Evolutionary conservation across 2,329 filamentous ascomycete species (phyloP), one percentile per base, ranked within the genome.

Genomic region (Talaromyces sp.): DNA sequence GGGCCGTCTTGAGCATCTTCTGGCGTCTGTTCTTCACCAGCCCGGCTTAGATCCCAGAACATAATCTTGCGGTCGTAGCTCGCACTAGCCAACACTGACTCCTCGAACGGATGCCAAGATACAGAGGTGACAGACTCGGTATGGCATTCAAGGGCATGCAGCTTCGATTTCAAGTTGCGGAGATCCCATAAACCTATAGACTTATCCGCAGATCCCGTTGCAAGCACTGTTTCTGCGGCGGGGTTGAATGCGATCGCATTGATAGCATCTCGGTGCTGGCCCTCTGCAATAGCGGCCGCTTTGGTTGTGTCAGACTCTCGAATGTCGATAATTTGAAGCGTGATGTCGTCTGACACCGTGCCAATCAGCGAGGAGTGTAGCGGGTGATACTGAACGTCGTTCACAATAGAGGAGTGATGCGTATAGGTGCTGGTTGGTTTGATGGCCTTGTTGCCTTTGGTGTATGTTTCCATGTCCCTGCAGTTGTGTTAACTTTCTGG

Each of bases 191-290:
- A 85, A 11, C 90, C 94, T 67, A 99, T 91, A 0, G 93, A 95
- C 81, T 97, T 96, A 77, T 99, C 95, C 0, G 92, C 93, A 33
- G 94, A 98, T 2, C 92, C 95, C 0, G 95, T 98, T 10, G 93
- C 95, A 45, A 99, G 84, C 43, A 97, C 85, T 41, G 90, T 91
- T 74, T 99, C 94, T n/a, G 90, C 90, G 37, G 89, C 89, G 0
- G 93, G 93, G 74, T 97, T 97, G 82, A 97, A 99, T 0, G 95
- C 89, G 31, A 99, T 82, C n/a, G 92, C 90, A 76, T 99, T 99
- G 78, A 99, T 93, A 19, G 94, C 94, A 77, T 98, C 95, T 9
- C 85, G 85, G 75, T 99, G 96, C 10, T 93, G 93, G 58, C 87
- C 83, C 68, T 86, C 83, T 19, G 88, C 90, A 45, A 89, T 85